phyloP scores from a whole-genome alignment of 1,284 basidiomycete species.

The Moesziomyces sp. region DNA sequence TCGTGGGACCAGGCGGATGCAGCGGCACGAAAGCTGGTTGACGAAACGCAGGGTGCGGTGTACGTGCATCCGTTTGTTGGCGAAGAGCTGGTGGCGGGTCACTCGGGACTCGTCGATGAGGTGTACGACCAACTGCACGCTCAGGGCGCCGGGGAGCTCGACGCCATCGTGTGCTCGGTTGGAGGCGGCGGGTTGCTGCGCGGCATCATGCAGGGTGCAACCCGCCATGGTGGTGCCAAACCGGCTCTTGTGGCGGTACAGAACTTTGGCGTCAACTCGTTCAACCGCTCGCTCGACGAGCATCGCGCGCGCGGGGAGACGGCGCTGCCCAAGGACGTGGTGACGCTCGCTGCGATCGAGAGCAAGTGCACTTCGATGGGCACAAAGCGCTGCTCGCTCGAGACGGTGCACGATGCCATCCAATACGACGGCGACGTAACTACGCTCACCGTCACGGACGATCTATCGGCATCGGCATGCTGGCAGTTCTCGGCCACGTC shows the following conservation, averaged over 20 bases:
- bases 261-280: conserved; percentile 52
- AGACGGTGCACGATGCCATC: conserved; percentile 41
- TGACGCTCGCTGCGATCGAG: conserved; percentile 41
- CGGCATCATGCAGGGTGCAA: conserved; percentile 24
- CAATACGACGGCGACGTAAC: conserved; percentile 23
- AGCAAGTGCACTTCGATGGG: conserved; percentile 63
- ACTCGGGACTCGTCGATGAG: conserved; percentile 51
- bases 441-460: conserved; percentile 51
- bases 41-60: conserved; percentile 14
- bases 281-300: conserved; percentile 38
- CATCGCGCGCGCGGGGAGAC: neutral
- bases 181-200: conserved; percentile 36
- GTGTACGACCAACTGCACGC: conserved; percentile 13
- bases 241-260: conserved; percentile 48
- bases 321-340: conserved; percentile 7
- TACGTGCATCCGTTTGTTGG: conserved; percentile 66
- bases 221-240: neutral
- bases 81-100: conserved; percentile 53
- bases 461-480: conserved; percentile 41
- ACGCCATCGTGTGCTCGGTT: conserved; percentile 27
- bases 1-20: conserved; percentile 43
- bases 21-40: conserved; percentile 31
- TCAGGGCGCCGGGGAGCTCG: neutral
- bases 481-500: conserved; percentile 26
- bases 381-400: conserved; percentile 42